phyloP scores from a whole-genome alignment of 306 rosid species.

The Lathyrus oleraceus region DNA sequence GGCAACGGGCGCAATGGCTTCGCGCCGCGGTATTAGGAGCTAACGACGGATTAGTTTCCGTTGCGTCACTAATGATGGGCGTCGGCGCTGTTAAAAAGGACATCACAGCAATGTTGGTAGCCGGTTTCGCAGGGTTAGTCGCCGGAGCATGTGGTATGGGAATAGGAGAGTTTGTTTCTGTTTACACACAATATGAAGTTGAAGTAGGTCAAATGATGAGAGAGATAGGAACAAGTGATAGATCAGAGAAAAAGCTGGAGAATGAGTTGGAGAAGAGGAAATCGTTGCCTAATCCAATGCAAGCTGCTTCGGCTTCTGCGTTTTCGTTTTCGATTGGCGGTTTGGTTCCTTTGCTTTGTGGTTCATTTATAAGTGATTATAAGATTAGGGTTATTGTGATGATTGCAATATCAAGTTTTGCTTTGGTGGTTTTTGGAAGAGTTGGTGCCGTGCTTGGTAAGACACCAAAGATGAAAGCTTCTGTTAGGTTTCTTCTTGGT shows the following conservation, averaged over 20 bases:
- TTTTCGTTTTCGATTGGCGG: constrained; percentile 45
- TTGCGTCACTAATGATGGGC: constrained; percentile 70
- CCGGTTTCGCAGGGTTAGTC: constrained; percentile 63
- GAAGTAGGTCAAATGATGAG: constrained; percentile 56
- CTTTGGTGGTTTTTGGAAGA: constrained; percentile 45
- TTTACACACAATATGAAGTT: constrained; percentile 59
- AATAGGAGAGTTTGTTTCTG: constrained; percentile 68
- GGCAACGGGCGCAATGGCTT: constrained; percentile 56
- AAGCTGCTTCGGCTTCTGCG: constrained; percentile 56
- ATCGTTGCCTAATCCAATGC: constrained; percentile 46
- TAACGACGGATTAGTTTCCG: constrained; percentile 63
- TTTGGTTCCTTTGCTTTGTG: constrained; percentile 42
- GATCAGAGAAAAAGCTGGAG: neutral
- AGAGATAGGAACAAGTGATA: neutral
- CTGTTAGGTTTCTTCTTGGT: constrained; percentile 49
- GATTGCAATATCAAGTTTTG: constrained; percentile 42
- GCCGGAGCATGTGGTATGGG: constrained; percentile 74
- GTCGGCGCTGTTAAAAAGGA: constrained; percentile 64
- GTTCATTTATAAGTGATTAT: constrained; percentile 35
- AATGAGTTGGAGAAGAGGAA: constrained; percentile 17
- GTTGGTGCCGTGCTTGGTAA: constrained; percentile 47
- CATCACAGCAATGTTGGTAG: constrained; percentile 49
- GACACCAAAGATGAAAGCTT: constrained; percentile 32
- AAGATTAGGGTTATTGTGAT: constrained; percentile 35
- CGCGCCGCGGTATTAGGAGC: constrained; percentile 65